Evolutionary conservation across 345 rosid genomes (phyloP).

Genomic region (Aquilaria sinensis): DNA sequence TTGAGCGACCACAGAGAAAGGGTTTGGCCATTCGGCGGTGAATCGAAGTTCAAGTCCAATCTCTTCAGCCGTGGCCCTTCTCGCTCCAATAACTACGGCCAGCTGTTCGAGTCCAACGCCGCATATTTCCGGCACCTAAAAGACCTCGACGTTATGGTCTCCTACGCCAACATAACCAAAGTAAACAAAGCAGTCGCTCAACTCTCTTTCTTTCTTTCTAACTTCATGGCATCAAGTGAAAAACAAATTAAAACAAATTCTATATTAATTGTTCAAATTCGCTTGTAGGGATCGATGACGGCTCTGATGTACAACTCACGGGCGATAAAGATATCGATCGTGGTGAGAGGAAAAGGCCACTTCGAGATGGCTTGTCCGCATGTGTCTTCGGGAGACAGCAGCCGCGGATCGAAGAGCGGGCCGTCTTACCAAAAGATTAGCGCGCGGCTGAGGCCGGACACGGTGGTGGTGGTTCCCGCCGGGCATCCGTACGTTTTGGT

Average conservation of each 20-base stretch:
- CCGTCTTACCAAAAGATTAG: conserved; percentile 22
- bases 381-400: conserved; percentile 1
- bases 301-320: conserved; percentile 37
- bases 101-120: conserved; percentile 21
- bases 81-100: conserved; percentile 29
- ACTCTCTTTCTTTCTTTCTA: neutral
- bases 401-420: neutral
- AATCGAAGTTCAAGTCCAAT: conserved; percentile 19
- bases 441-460: conserved; percentile 18
- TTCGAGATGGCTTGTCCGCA: conserved; percentile 48
- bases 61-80: conserved; percentile 23
- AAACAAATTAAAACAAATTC: neutral
- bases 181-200: conserved; percentile 15
- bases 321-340: conserved; percentile 26
- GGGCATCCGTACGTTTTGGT: conserved; percentile 35
- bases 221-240: neutral
- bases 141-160: conserved; percentile 21
- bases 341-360: conserved; percentile 28
- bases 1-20: conserved; percentile 20
- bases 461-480: conserved; percentile 27
- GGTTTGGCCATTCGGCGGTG: conserved; percentile 33
- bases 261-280: neutral
- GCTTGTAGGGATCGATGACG: conserved; percentile 27
- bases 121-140: conserved; percentile 22
- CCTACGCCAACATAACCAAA: conserved; percentile 28